Evolutionary conservation across 2,329 filamentous ascomycete species (phyloP).

Genomic region (Coniella lustricola): DNA sequence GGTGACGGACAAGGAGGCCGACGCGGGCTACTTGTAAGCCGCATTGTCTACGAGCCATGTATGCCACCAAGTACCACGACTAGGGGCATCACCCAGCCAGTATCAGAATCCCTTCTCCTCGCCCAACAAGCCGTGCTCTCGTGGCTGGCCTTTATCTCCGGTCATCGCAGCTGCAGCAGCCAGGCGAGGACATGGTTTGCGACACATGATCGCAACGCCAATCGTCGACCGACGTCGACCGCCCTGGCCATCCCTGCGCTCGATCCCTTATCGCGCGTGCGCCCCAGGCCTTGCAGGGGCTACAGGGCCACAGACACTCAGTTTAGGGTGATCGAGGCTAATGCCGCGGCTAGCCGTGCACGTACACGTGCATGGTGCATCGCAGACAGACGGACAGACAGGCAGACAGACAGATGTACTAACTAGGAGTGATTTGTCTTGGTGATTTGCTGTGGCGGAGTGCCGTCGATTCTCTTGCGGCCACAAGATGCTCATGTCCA

Average conservation of each 20-base stretch:
- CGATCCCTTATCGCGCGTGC: slow-evolving; percentile 11
- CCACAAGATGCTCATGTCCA: too few species aligned
- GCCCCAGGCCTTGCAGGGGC: too few species aligned
- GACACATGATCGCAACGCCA: not conserved
- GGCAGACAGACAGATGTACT: too few species aligned
- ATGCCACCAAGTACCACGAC: too few species aligned
- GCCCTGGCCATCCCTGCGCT: not conserved
- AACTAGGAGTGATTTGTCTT: too few species aligned
- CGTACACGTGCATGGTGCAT: not conserved
- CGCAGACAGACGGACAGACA: too few species aligned
- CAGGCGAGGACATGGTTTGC: not conserved
- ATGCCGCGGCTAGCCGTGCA: slow-evolving; percentile 14
- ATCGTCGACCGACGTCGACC: slow-evolving; percentile 3
- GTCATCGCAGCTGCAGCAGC: slow-evolving; percentile 9
- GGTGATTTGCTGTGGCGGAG: too few species aligned
- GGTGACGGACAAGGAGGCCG: slow-evolving; percentile 4
- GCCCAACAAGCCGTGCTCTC: not conserved
- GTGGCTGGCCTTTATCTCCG: slow-evolving; percentile 16
- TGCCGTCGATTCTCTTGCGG: too few species aligned
- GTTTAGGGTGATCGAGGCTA: too few species aligned
- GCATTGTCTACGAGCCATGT: too few species aligned
- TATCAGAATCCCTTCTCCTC: not conserved
- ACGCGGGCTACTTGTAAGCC: too few species aligned
- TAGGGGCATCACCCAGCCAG: not conserved
- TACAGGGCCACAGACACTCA: too few species aligned